Base-by-base conservation (phyloP, 2,329 filamentous ascomycete species). In the Verticillium longisporum region DNA sequence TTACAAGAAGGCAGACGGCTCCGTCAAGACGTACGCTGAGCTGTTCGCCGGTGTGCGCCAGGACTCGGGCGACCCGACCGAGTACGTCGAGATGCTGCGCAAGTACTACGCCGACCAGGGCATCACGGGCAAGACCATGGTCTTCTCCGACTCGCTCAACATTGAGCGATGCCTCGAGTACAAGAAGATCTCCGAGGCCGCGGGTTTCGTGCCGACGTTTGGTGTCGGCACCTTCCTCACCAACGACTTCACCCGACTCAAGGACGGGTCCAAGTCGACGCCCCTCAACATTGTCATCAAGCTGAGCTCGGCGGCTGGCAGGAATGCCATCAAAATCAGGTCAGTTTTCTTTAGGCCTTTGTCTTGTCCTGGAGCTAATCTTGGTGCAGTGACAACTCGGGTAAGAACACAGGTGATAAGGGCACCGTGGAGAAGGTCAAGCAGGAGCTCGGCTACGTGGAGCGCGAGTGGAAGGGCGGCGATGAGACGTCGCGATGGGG, bases 281-380 rank as follows among this genome's bases (percentile, higher is more conserved):
- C 95, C 95, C 0, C 78, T 99, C 60, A 99, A 99, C 70, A 99
- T 99, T 69, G 95, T 99, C 67, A 97, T 99, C 77, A 99, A 99
- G 78, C 83, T 99, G 63, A 91, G 91, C 64, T 92, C 91, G 10
- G 95, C 92, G 0, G 85, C 81, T 14, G 93, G 93, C 6, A 85
- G 88, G 56, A 85, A 89, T 0, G 93, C 95, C 2, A 87, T 99
- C 71, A 99, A 99, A 80, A 91, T 99, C 67, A 97, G 77, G 78
- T 77, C 57, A 67, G 72, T 62, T 13, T 10, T 18, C 5, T 21
- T 21, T 9, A 2, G 18, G 2, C 3, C 9, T 4, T 21, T 36
- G 3, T 3, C 13, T 56, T 74, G 77, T 62, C 85, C 90, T 73
- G 93, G 95, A 69, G 10, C 55, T 26, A 57, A 57, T 15, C 13